Evolutionary conservation across 495 filamentous ascomycete genomes (phyloP).

Genomic region (Filosporella fistucella): DNA sequence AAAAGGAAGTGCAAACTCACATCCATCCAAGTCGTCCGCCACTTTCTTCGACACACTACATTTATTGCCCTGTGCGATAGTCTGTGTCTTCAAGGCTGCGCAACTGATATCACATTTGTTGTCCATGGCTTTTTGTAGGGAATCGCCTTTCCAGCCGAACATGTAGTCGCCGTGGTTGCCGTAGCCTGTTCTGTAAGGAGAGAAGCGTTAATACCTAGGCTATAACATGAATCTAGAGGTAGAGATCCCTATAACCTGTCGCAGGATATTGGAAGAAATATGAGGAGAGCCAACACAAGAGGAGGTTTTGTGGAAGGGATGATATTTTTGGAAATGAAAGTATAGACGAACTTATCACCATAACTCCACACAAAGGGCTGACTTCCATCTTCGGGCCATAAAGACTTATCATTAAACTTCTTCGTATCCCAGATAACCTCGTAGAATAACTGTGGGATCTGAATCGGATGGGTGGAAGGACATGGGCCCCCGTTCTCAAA

Average conservation of each 20-base stretch:
- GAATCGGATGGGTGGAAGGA: conserved; percentile 46
- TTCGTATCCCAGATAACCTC: conserved; percentile 49
- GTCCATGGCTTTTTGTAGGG: conserved; percentile 36
- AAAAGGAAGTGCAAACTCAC: background rate
- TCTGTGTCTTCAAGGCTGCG: conserved; percentile 30
- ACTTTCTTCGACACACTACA: background rate
- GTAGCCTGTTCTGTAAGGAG: too few relatives aligned
- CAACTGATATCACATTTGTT: conserved; percentile 33
- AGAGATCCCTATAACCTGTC: too few relatives aligned
- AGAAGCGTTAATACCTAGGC: too few relatives aligned
- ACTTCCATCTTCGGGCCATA: conserved; percentile 42
- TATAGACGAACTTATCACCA: conserved; percentile 11
- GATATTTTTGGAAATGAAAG: too few relatives aligned
- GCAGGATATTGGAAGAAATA: too few relatives aligned
- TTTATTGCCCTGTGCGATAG: conserved; percentile 6
- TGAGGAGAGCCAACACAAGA: too few relatives aligned
- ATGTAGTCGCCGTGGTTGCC: conserved; percentile 76
- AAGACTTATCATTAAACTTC: conserved; percentile 60
- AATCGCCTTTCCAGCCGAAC: conserved; percentile 57
- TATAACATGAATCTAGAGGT: too few relatives aligned
- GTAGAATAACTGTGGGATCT: conserved; percentile 52
- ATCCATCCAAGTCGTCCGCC: background rate
- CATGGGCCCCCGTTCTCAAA: conserved; percentile 42
- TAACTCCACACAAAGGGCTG: conserved; percentile 73
- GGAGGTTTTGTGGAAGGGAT: too few relatives aligned